Conservation (phyloP, 768 basidiomycete genomes). For the Russula sp. region DNA sequence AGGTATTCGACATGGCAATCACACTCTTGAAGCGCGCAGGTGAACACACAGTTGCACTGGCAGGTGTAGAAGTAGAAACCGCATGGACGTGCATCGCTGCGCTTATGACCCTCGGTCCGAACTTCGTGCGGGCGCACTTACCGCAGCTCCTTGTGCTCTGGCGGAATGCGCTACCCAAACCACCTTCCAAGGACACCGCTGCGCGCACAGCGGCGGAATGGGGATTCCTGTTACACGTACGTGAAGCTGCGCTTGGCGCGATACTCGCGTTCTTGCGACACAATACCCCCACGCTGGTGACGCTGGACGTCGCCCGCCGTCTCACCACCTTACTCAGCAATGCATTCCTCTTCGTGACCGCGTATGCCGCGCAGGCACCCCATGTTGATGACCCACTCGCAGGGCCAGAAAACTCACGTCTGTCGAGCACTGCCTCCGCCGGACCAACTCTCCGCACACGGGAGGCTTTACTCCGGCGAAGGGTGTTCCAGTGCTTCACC, state of each 20-base stretch:
- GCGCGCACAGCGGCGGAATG: conserved; percentile 73
- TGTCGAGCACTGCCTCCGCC: conserved; percentile 25
- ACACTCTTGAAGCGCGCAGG: conserved; percentile 85
- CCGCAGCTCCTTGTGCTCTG: conserved; percentile 92
- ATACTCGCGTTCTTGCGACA: conserved; percentile 82
- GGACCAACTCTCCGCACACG: conserved; percentile 62
- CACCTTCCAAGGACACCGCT: conserved; percentile 78
- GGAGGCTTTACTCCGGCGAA: conserved; percentile 75
- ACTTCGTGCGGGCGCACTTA: conserved; percentile 89
- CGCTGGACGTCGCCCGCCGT: conserved; percentile 84
- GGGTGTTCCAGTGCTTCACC: conserved; percentile 86
- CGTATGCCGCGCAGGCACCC: conserved; percentile 56
- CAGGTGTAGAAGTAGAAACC: conserved; percentile 80
- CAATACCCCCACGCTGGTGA: conserved; percentile 68
- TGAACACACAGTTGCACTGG: conserved; percentile 81
- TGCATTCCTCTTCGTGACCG: conserved; percentile 80
- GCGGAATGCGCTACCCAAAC: conserved; percentile 95
- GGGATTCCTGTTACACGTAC: conserved; percentile 84
- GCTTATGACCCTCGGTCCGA: conserved; percentile 86
- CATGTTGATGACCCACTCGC: conserved; percentile 56
- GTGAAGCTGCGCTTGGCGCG: conserved; percentile 85
- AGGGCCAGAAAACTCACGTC: conserved; percentile 28
- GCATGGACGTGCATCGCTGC: conserved; percentile 92
- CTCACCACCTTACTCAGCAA: conserved; percentile 83
- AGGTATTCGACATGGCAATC: conserved; percentile 85